A percentile compares a stretch with the other conserved stretches of the same genome.
Conservation (phyloP, 176 grass and related monocot genomes). For the Oryza brachyantha region DNA sequence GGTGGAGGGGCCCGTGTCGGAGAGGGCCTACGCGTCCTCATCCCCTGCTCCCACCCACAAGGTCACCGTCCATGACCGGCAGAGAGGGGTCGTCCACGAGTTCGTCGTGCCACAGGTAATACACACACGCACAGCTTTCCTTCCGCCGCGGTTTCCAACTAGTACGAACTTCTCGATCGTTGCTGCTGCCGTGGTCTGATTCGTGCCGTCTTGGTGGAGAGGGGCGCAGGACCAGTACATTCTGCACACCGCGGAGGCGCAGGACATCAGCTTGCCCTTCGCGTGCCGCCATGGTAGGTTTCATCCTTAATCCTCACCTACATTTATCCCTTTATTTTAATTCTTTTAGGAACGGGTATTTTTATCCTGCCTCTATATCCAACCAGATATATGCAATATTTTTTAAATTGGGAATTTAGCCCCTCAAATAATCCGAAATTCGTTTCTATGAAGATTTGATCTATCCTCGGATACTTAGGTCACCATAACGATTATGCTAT, state of each 20-base stretch:
- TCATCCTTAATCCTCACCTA: neutral
- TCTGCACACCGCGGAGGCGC: slow-evolving; percentile 85
- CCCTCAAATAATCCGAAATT: too few relatives aligned
- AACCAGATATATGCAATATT: too few relatives aligned
- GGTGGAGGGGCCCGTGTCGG: neutral
- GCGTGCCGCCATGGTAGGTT: slow-evolving; percentile 82
- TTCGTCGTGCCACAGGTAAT: slow-evolving; percentile 96
- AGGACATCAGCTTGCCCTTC: slow-evolving; percentile 77
- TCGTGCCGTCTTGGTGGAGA: neutral
- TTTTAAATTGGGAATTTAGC: too few relatives aligned
- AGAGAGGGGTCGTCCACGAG: slow-evolving; percentile 72
- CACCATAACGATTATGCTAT: too few relatives aligned
- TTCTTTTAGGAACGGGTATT: too few relatives aligned
- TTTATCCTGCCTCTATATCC: too few relatives aligned
- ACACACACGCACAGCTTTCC: neutral
- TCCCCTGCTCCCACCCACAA: slow-evolving; percentile 48
- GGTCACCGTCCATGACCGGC: slow-evolving; percentile 87
- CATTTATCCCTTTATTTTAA: too few relatives aligned
- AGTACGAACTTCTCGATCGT: neutral
- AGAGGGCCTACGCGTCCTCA: neutral
- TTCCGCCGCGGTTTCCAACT: neutral
- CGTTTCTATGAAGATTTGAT: too few relatives aligned
- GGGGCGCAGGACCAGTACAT: slow-evolving; percentile 83
- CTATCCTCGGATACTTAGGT: too few relatives aligned
- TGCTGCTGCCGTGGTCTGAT: neutral